phyloP scores from a whole-genome alignment of 768 basidiomycete species.

The Grammothele lineata region DNA sequence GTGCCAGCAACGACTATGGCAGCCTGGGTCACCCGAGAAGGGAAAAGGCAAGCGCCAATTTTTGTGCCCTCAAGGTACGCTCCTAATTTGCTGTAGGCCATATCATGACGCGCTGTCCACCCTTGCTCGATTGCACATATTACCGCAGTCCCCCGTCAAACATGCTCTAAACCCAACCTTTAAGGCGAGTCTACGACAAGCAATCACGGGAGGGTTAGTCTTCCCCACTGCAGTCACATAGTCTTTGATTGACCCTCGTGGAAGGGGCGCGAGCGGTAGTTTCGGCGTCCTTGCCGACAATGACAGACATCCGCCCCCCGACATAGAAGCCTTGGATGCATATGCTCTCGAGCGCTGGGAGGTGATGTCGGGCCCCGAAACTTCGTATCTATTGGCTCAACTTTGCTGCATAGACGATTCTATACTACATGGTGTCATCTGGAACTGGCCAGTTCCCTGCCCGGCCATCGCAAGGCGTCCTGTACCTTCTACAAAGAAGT shows the following conservation, averaged over 20 bases:
- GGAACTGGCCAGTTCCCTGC: slow-evolving; percentile 71
- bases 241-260: slow-evolving; percentile 2
- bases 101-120: slow-evolving; percentile 68
- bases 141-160: slow-evolving; percentile 53
- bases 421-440: slow-evolving; percentile 98
- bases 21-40: slow-evolving; percentile 73
- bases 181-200: slow-evolving; percentile 75
- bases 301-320: slow-evolving; percentile 50
- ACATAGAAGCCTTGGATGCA: slow-evolving; percentile 63
- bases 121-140: slow-evolving; percentile 65
- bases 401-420: slow-evolving; percentile 75
- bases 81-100: slow-evolving; percentile 38
- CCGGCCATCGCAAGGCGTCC: slow-evolving; percentile 77
- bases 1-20: slow-evolving; percentile 65
- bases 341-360: slow-evolving; percentile 91
- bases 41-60: slow-evolving; percentile 51
- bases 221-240: not conserved
- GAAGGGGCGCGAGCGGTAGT: slow-evolving; percentile 72
- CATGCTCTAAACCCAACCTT: slow-evolving; percentile 70
- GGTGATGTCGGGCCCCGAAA: no score
- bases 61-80: not conserved
- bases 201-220: slow-evolving; percentile 82
- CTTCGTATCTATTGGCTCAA: no score
- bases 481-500: slow-evolving; percentile 78
- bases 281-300: slow-evolving; percentile 76